Percentiles rank a stretch among this genome's conserved stretches.
Conservation (phyloP, 2,329 filamentous ascomycete species). For the Kalaharituber pfeilii region DNA sequence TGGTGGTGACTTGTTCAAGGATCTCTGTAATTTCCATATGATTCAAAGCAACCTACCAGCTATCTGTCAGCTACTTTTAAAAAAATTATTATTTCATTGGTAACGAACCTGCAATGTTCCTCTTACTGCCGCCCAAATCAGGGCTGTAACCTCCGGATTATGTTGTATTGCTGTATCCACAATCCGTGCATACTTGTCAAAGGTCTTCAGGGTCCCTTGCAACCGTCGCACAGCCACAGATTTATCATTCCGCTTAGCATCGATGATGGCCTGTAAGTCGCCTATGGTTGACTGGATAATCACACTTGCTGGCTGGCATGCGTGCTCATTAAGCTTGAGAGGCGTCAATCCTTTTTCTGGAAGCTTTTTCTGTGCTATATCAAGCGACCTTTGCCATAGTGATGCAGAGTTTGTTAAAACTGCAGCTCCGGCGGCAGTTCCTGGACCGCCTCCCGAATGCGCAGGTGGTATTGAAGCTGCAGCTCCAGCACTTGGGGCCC, state of each 20-base stretch:
- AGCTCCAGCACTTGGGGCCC: too few species aligned
- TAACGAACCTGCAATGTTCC: conserved; percentile 8
- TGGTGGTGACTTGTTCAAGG: too few species aligned
- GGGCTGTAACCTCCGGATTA: conserved; percentile 1
- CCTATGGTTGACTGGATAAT: not conserved
- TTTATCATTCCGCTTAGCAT: not conserved
- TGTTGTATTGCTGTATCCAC: conserved; percentile 5
- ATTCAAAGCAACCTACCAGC: too few species aligned
- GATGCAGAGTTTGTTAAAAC: too few species aligned
- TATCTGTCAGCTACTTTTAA: too few species aligned
- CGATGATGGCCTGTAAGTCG: not conserved
- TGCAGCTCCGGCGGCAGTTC: too few species aligned
- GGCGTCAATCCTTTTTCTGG: not conserved
- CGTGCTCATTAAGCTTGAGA: not conserved
- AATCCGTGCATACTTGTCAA: conserved; percentile 6
- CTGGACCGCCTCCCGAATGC: too few species aligned
- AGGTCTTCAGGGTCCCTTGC: not conserved
- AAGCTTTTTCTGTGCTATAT: not conserved
- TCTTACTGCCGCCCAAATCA: conserved; percentile 8
- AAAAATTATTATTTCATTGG: too few species aligned
- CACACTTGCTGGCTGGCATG: not conserved
- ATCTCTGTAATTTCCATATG: too few species aligned
- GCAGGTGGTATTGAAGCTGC: too few species aligned
- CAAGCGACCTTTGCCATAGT: not conserved
- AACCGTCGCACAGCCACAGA: too few species aligned